Evolutionary conservation across 495 filamentous ascomycete species (phyloP), one percentile per base, ranked within the genome.

Genomic region (Neurospora tetraspora): DNA sequence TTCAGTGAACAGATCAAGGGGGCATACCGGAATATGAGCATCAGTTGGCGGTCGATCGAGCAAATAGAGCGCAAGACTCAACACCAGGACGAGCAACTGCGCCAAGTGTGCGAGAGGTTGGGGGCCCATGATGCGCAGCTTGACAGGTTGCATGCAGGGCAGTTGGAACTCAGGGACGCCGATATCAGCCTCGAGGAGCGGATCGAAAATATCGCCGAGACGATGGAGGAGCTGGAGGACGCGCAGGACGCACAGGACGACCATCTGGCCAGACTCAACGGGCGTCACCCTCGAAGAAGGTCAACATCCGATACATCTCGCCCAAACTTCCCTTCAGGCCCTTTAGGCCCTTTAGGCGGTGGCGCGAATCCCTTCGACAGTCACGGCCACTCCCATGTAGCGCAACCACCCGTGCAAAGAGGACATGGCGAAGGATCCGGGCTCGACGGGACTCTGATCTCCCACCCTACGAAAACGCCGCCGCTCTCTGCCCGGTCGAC

Each of bases 151-250:
- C 73, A 78, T 8, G 82, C 83, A 36, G 79, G 81, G 20, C 76
- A 87, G 34, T 77, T 85, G 70, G 84, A 87, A 47, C 80, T 87
- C 47, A 79, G 83, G 39, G 85, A 88, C 73, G 85, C 85, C 71
- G 83, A 84, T 65, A 83, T 86, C 71, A 80, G 79, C 36, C 74
- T 88, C 69, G 86, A 87, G 74, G 85, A 87, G 71, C 82, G 85
- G 36, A 80, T 88, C 27, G 85, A 88, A 68, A 83, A 81, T 37
- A 72, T 87, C n/a, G 77, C 76, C 38, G 85, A 86, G 73, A 80
- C 71, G 6, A 11, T 82, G 1, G 79, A 78, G 68, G 81, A 82
- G 43, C 53, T 65, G 31, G 53, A 65, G 31, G 53, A 65, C 53
- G 34, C 53, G 14, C 53, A 65, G 14, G 53, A 65, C 14, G 53